Evolutionary conservation across 495 filamentous ascomycete genomes (phyloP).

Genomic region (Penicillium alfredii): DNA sequence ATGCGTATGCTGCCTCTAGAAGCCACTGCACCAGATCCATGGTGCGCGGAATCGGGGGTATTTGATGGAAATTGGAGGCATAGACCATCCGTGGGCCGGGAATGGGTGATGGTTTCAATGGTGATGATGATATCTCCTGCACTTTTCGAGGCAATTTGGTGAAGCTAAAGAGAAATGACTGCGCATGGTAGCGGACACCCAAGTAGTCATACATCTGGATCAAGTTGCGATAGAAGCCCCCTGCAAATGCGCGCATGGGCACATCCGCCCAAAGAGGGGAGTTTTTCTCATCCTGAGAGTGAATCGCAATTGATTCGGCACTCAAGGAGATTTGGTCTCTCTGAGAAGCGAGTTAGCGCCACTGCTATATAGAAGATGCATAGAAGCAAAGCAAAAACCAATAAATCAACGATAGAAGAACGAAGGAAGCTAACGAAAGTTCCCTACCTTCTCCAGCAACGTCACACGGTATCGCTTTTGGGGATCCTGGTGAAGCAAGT

Average conservation of each 20-base stretch:
- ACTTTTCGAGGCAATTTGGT: conserved; percentile 11
- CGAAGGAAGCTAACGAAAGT: not conserved
- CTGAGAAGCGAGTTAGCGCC: conserved; percentile 3
- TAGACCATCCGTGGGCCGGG: conserved; percentile 35
- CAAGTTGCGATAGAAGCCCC: conserved; percentile 49
- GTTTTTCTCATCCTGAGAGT: conserved; percentile 2
- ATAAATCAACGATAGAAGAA: not conserved
- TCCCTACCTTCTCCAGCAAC: conserved; percentile 43
- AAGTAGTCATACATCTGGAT: conserved; percentile 50
- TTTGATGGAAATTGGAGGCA: conserved; percentile 44
- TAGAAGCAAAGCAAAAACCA: too few species aligned
- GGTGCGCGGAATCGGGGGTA: conserved; percentile 35
- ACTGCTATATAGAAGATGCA: too few species aligned
- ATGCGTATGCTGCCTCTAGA: conserved; percentile 34
- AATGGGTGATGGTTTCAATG: conserved; percentile 7
- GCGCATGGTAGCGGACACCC: conserved; percentile 36
- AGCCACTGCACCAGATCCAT: conserved; percentile 21
- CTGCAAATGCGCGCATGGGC: conserved; percentile 54
- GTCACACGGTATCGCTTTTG: conserved; percentile 38
- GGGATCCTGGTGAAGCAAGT: conserved; percentile 42
- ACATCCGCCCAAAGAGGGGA: conserved; percentile 37
- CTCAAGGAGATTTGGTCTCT: conserved; percentile 25
- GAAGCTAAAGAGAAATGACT: conserved; percentile 43
- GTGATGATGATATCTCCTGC: conserved; percentile 2
- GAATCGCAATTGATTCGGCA: conserved; percentile 17